A percentile compares a stretch with the other conserved stretches of the same genome.
These are phyloP conservation scores for Evernia prunastri DNA, from an alignment of 495 filamentous ascomycete genomes.

Conservation along the genomic window DNA sequence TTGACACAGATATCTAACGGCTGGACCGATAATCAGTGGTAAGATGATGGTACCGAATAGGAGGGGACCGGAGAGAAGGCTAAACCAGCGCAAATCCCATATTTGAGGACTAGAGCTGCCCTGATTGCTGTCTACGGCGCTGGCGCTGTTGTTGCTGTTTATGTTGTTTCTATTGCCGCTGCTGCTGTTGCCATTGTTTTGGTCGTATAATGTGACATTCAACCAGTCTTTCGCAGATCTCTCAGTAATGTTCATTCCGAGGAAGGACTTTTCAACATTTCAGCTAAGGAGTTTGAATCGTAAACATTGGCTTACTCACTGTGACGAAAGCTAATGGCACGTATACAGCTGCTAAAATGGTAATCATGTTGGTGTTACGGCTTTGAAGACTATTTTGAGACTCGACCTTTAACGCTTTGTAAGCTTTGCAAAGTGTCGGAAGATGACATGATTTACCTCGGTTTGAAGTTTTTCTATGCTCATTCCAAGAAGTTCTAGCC, in stretches of 20 bases:
- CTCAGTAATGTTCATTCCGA: slow-evolving; percentile 20
- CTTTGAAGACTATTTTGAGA: slow-evolving; percentile 9
- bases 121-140: too few relatives aligned
- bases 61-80: slow-evolving; percentile 9
- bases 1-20: slow-evolving; percentile 7
- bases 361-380: slow-evolving; percentile 17
- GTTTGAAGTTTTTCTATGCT: slow-evolving; percentile 15
- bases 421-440: neutral
- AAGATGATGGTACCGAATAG: slow-evolving; percentile 22
- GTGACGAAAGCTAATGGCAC: slow-evolving; percentile 22
- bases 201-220: neutral
- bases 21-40: slow-evolving; percentile 16
- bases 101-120: slow-evolving; percentile 7
- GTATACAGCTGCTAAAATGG: slow-evolving; percentile 17
- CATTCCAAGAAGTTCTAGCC: slow-evolving; percentile 3
- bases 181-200: slow-evolving; percentile 1
- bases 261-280: slow-evolving; percentile 15
- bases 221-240: neutral
- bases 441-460: slow-evolving; percentile 11
- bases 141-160: neutral
- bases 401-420: slow-evolving; percentile 15
- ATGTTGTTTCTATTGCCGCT: neutral
- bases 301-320: slow-evolving; percentile 1
- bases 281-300: neutral
- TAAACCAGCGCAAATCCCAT: slow-evolving; percentile 20